These are phyloP conservation scores for Brasilioporus rufonigricans DNA, from an alignment of 768 basidiomycete species.

Conservation along the genomic window DNA sequence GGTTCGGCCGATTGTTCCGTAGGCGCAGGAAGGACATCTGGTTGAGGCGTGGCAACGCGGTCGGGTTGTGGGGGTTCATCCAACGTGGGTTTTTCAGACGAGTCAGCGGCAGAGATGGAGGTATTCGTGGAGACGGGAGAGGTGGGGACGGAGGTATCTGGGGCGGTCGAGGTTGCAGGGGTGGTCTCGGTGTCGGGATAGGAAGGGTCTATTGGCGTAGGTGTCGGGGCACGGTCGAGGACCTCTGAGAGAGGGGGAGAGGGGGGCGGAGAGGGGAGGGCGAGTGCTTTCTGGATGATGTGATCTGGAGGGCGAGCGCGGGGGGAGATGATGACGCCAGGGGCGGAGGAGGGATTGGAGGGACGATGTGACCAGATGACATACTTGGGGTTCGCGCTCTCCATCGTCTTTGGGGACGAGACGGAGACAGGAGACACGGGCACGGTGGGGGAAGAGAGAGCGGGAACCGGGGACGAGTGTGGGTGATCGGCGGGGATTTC, in stretches of 20 bases:
- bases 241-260: constrained; percentile 32
- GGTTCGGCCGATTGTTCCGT: constrained; percentile 1
- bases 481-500: not conserved
- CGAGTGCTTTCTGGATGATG: constrained; percentile 55
- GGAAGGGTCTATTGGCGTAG: constrained; percentile 36
- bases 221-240: constrained; percentile 6
- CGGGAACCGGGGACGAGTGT: not conserved
- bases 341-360: constrained; percentile 58
- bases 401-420: not conserved
- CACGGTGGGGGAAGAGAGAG: no score
- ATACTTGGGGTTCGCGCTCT: constrained; percentile 34
- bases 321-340: constrained; percentile 70
- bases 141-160: constrained; percentile 44
- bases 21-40: constrained; percentile 1
- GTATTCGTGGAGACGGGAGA: constrained; percentile 64
- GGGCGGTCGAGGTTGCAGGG: constrained; percentile 48
- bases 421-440: not conserved
- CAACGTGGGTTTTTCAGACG: constrained; percentile 12
- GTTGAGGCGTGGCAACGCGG: constrained; percentile 9
- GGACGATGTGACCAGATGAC: constrained; percentile 78
- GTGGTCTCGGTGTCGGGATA: constrained; percentile 49
- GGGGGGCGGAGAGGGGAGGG: constrained; percentile 49
- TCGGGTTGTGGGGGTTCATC: constrained; percentile 15
- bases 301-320: constrained; percentile 59
- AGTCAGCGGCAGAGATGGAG: constrained; percentile 45